phyloP scores from a whole-genome alignment of 2,329 filamentous ascomycete species.

The Alternaria tenuissima region DNA sequence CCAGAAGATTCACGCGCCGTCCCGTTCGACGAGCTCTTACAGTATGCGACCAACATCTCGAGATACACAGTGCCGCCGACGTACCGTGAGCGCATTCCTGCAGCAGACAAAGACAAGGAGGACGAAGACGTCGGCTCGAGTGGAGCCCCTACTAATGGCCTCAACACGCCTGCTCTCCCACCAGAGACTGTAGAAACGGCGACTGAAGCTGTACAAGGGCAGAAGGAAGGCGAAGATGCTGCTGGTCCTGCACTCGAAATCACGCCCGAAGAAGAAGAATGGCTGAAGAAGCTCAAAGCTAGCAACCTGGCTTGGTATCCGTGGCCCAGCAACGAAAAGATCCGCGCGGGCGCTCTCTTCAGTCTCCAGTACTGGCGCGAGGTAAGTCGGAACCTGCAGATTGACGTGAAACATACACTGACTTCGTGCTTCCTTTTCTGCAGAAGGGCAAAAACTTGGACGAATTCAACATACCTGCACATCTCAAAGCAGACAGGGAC shows the following conservation, averaged over 20 bases:
- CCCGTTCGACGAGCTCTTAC: slow-evolving; percentile 75
- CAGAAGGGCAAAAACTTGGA: slow-evolving; percentile 28
- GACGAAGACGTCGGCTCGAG: slow-evolving; percentile 32
- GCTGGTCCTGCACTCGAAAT: slow-evolving; percentile 27
- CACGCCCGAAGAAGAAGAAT: slow-evolving; percentile 45
- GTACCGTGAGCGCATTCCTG: slow-evolving; percentile 44
- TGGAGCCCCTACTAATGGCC: slow-evolving; percentile 38
- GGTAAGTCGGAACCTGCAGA: neutral
- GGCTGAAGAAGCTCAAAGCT: slow-evolving; percentile 43
- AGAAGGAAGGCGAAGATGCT: slow-evolving; percentile 23
- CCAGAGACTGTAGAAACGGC: slow-evolving; percentile 29
- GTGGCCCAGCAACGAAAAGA: slow-evolving; percentile 77
- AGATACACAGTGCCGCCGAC: slow-evolving; percentile 79
- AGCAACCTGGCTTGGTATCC: slow-evolving; percentile 66
- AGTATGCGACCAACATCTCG: slow-evolving; percentile 80
- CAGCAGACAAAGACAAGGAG: slow-evolving; percentile 29
- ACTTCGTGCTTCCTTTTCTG: neutral
- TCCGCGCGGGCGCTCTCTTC: slow-evolving; percentile 70
- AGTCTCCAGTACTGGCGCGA: slow-evolving; percentile 36
- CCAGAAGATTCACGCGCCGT: slow-evolving; percentile 60
- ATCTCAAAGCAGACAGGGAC: slow-evolving; percentile 30
- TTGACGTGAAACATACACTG: neutral
- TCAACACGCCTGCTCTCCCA: slow-evolving; percentile 41
- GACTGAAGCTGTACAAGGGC: slow-evolving; percentile 31
- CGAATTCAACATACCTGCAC: slow-evolving; percentile 32